These are phyloP conservation scores for Bremia lactucae DNA, from an alignment of 352 stramenopile species.

Conservation along the genomic window DNA sequence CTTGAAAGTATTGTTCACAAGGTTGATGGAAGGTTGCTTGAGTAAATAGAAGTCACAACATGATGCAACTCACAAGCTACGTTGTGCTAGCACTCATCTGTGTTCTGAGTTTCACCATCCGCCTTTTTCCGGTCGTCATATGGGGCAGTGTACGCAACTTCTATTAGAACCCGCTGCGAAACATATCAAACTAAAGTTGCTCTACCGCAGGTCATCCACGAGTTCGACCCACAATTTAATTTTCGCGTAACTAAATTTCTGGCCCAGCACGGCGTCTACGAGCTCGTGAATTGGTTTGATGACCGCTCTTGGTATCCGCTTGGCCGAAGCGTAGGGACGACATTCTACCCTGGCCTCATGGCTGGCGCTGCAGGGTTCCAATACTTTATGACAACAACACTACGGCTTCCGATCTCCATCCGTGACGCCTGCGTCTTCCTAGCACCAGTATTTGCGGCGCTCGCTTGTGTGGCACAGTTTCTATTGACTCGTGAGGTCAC, in stretches of 20 bases:
- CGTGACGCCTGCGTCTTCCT: constrained; percentile 87
- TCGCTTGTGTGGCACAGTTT: constrained; percentile 80
- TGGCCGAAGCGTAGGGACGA: constrained; percentile 86
- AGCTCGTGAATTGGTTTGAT: constrained; percentile 98
- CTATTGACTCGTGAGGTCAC: constrained; percentile 82
- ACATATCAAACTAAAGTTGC: too few relatives aligned
- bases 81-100: constrained; percentile 75
- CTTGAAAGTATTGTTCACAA: too few relatives aligned
- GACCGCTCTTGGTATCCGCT: constrained; percentile 92
- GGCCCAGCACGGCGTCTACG: constrained; percentile 79
- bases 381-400: constrained; percentile 23
- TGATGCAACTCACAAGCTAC: constrained; percentile 21
- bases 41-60: constrained; percentile 4
- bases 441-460: constrained; percentile 78
- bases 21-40: too few relatives aligned
- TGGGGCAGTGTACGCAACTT: constrained; percentile 72
- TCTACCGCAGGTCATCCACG: constrained; percentile 79
- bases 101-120: constrained; percentile 82
- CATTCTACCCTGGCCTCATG: constrained; percentile 91
- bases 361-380: constrained; percentile 69
- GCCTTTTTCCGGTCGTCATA: constrained; percentile 85
- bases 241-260: constrained; percentile 96
- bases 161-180: too few relatives aligned
- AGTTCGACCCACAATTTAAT: constrained; percentile 97
- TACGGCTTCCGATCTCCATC: constrained; percentile 35